Evolutionary conservation across 345 rosid genomes (phyloP).

Genomic region (Pistacia integerrima): DNA sequence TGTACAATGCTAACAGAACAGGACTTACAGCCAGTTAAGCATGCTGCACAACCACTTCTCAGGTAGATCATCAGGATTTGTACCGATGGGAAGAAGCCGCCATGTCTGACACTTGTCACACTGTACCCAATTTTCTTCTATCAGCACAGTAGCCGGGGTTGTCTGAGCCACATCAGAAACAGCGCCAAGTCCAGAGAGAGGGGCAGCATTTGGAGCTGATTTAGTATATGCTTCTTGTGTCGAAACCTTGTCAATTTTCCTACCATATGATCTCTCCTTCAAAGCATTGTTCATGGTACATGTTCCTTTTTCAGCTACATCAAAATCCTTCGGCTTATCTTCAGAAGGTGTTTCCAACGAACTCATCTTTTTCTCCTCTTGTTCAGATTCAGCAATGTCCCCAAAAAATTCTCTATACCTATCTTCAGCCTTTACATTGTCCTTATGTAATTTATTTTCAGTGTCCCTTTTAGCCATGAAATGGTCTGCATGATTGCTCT

Average conservation of each 20-base stretch:
- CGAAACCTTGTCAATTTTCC: constrained; percentile 33
- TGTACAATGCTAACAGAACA: constrained; percentile 10
- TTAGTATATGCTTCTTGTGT: constrained; percentile 37
- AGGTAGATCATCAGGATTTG: constrained; percentile 64
- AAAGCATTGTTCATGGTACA: constrained; percentile 28
- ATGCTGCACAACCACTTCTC: constrained; percentile 95
- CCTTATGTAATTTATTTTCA: constrained; percentile 49
- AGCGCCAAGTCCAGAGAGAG: constrained; percentile 35
- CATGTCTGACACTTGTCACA: constrained; percentile 90
- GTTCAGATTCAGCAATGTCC: constrained; percentile 59
- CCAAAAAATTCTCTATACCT: constrained; percentile 75
- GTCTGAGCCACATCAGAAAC: constrained; percentile 47
- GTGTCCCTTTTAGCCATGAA: constrained; percentile 42
- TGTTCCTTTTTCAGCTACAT: constrained; percentile 42
- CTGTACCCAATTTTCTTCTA: constrained; percentile 79
- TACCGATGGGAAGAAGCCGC: constrained; percentile 90
- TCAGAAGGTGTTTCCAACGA: constrained; percentile 35
- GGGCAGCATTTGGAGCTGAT: constrained; percentile 29
- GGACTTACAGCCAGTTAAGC: constrained; percentile 98
- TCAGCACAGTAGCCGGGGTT: constrained; percentile 48
- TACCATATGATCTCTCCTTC: constrained; percentile 46
- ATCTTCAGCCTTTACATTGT: constrained; percentile 53
- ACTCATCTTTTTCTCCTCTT: constrained; percentile 53
- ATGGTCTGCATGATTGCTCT: constrained; percentile 37
- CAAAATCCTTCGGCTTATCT: constrained; percentile 38